Percentiles rank a stretch among this genome's conserved stretches.
Evolutionary conservation across 208 protist species (phyloP).

Genomic region (Wallacemonas sp.): DNA sequence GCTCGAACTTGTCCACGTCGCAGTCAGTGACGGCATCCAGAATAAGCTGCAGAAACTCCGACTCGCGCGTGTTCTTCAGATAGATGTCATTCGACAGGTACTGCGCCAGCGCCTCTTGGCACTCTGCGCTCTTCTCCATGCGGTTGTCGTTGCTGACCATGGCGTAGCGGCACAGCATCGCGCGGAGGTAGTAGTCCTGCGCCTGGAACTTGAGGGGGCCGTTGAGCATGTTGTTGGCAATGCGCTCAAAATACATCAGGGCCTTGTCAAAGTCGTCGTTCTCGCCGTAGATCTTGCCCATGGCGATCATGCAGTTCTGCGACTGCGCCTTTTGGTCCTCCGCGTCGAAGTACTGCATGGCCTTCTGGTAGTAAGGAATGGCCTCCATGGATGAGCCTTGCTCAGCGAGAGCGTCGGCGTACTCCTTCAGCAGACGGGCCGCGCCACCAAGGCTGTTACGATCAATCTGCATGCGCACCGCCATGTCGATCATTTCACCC

Average conservation of each 20-base stretch:
- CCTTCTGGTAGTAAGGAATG: constrained; percentile 75
- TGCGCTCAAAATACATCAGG: constrained; percentile 80
- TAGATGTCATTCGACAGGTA: constrained; percentile 71
- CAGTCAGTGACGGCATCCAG: constrained; percentile 67
- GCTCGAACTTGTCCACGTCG: constrained; percentile 82
- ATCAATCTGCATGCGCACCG: constrained; percentile 71
- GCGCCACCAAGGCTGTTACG: constrained; percentile 68
- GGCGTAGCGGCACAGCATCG: constrained; percentile 82
- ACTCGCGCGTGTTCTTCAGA: constrained; percentile 81
- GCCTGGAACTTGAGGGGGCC: constrained; percentile 84
- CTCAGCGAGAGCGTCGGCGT: constrained; percentile 66
- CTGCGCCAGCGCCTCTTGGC: constrained; percentile 60
- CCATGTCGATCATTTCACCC: constrained; percentile 56
- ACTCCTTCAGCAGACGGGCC: constrained; percentile 70
- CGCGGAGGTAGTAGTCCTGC: constrained; percentile 85
- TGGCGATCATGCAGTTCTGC: constrained; percentile 80
- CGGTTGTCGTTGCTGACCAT: constrained; percentile 78
- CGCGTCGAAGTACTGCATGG: constrained; percentile 78
- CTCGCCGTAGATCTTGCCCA: constrained; percentile 79
- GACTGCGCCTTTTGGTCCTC: constrained; percentile 78
- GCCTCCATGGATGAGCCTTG: constrained; percentile 58
- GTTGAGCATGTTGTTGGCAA: constrained; percentile 64
- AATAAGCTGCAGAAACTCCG: constrained; percentile 68
- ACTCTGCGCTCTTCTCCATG: constrained; percentile 67
- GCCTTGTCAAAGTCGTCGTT: constrained; percentile 81